These are phyloP conservation scores for Cardiosporidium cionae DNA, from an alignment of 169 alveolate species.

Conservation along the genomic window DNA sequence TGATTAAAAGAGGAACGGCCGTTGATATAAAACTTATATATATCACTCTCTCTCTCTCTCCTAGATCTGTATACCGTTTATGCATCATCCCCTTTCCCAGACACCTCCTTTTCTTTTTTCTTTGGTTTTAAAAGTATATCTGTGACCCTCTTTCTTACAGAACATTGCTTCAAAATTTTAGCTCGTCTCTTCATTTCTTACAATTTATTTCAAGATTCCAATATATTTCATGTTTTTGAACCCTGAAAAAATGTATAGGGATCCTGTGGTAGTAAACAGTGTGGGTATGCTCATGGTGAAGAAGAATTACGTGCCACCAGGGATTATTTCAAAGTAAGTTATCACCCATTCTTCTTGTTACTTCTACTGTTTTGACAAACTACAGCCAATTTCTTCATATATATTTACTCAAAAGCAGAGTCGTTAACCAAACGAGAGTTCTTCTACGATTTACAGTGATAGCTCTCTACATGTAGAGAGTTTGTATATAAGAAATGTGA, in stretches of 20 bases:
- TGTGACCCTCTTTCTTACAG: neutral
- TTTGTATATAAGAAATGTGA: no score
- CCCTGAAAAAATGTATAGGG: neutral
- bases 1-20: neutral
- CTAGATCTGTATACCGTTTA: neutral
- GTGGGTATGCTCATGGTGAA: conserved; percentile 43
- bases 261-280: conserved; percentile 1
- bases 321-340: conserved; percentile 26
- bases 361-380: no score
- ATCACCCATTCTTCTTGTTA: no score
- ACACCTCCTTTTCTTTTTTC: neutral
- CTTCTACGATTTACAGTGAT: no score
- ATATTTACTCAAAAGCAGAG: no score
- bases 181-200: neutral
- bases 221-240: neutral
- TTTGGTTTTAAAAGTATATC: neutral
- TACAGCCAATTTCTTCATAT: no score
- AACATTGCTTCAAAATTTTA: neutral
- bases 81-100: neutral
- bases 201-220: neutral
- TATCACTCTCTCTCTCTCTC: neutral
- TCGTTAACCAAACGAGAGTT: no score
- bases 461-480: no score
- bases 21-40: neutral
- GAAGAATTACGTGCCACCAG: conserved; percentile 28